Evolutionary conservation across 768 basidiomycete genomes (phyloP).

Genomic region (Mycena floridula): DNA sequence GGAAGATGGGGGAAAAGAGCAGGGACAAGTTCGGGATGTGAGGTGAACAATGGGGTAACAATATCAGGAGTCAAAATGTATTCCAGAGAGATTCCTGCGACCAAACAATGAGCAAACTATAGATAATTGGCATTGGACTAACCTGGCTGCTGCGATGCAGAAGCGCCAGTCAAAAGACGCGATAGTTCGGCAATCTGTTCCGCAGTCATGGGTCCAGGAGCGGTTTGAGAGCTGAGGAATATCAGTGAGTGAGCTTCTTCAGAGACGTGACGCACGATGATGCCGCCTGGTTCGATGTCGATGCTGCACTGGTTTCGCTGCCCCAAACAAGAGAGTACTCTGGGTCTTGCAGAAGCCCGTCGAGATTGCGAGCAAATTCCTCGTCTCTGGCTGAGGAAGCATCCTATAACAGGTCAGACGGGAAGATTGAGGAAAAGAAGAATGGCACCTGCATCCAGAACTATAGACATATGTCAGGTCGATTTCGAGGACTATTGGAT

Average conservation of each 20-base stretch:
- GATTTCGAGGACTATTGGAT: not conserved
- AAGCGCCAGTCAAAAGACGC: conserved; percentile 16
- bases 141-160: conserved; percentile 28
- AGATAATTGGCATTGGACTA: conserved; percentile 10
- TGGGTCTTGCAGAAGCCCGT: conserved; percentile 63
- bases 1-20: conserved; percentile 80
- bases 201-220: conserved; percentile 43
- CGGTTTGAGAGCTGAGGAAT: conserved; percentile 13
- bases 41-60: conserved; percentile 63
- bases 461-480: conserved; percentile 30
- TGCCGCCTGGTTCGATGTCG: conserved; percentile 19
- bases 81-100: conserved; percentile 55
- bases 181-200: too few relatives aligned
- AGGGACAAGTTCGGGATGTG: conserved; percentile 62
- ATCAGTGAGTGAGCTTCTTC: conserved; percentile 3
- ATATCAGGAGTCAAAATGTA: conserved; percentile 74
- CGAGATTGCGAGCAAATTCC: conserved; percentile 69
- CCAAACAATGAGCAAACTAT: not conserved
- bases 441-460: conserved; percentile 93
- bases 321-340: conserved; percentile 56
- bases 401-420: conserved; percentile 40
- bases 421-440: too few relatives aligned
- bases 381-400: conserved; percentile 60
- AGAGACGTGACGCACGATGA: conserved; percentile 27
- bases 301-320: conserved; percentile 16